These are phyloP conservation scores for Venturiaceae sp. DNA, from an alignment of 2,329 filamentous ascomycete species.

Conservation along the genomic window DNA sequence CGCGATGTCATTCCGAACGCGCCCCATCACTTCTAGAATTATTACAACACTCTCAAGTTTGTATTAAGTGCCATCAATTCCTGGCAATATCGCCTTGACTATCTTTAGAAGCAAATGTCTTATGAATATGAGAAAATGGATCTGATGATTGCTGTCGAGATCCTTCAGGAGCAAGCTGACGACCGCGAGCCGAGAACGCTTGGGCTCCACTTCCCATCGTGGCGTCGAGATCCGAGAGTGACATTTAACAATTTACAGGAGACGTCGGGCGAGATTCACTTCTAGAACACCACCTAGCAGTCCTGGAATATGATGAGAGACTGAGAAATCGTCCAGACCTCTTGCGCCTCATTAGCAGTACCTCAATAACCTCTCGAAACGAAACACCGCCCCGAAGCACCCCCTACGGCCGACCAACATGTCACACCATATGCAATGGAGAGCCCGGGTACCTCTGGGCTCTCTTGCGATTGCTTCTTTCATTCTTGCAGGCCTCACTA, in stretches of 20 bases:
- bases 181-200: background rate
- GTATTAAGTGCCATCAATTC: too few species aligned
- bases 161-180: too few species aligned
- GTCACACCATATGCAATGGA: constrained; percentile 1
- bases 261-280: background rate
- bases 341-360: background rate
- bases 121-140: too few species aligned
- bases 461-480: background rate
- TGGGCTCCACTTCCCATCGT: too few species aligned
- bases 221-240: background rate
- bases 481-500: background rate
- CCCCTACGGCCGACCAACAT: background rate
- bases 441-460: background rate
- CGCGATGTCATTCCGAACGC: background rate
- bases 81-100: too few species aligned
- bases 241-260: background rate
- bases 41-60: too few species aligned
- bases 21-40: too few species aligned
- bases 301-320: background rate
- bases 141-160: too few species aligned
- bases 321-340: background rate
- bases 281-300: background rate
- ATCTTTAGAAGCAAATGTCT: too few species aligned
- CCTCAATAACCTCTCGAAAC: background rate
- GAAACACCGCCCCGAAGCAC: background rate